Conservation (phyloP, 768 basidiomycete genomes). For the Russula ochroleuca region DNA sequence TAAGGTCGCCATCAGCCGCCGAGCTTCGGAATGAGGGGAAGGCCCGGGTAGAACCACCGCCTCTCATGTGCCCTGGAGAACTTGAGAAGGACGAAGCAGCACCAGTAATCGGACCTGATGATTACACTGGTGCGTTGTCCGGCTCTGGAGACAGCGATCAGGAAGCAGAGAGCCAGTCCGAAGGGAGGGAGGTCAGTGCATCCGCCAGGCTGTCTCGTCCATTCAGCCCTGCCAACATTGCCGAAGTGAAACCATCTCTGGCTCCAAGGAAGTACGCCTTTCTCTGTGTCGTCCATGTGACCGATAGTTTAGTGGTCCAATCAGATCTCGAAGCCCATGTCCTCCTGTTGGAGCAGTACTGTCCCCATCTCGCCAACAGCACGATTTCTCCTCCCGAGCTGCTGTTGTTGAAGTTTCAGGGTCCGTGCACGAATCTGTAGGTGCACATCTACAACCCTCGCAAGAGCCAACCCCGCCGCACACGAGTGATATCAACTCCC, state of each 20-base stretch:
- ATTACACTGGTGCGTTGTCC: conserved; percentile 18
- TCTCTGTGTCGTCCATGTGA: not conserved
- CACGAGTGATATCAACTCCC: conserved; percentile 14
- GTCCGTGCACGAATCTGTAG: not conserved
- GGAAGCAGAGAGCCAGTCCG: conserved; percentile 5
- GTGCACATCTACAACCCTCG: not conserved
- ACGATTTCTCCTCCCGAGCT: not conserved
- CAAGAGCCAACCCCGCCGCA: conserved; percentile 26
- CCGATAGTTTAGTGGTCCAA: not conserved
- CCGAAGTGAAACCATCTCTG: not conserved
- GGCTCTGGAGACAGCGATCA: conserved; percentile 2
- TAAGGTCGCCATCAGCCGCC: not conserved
- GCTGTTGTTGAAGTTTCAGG: not conserved
- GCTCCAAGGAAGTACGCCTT: conserved; percentile 4
- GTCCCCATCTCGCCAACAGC: not conserved
- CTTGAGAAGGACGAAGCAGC: not conserved
- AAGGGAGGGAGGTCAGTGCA: not conserved
- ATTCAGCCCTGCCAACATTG: not conserved
- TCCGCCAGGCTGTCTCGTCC: not conserved
- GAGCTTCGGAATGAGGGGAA: not conserved
- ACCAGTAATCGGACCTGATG: conserved; percentile 10
- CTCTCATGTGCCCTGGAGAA: not conserved
- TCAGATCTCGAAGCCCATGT: conserved; percentile 1
- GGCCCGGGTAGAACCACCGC: too few species aligned
- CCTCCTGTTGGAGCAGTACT: not conserved